A percentile compares a stretch with the other conserved stretches of the same genome.
These are phyloP conservation scores for Pyricularia sp. DNA, from an alignment of 2,329 filamentous ascomycete species.

Conservation along the genomic window DNA sequence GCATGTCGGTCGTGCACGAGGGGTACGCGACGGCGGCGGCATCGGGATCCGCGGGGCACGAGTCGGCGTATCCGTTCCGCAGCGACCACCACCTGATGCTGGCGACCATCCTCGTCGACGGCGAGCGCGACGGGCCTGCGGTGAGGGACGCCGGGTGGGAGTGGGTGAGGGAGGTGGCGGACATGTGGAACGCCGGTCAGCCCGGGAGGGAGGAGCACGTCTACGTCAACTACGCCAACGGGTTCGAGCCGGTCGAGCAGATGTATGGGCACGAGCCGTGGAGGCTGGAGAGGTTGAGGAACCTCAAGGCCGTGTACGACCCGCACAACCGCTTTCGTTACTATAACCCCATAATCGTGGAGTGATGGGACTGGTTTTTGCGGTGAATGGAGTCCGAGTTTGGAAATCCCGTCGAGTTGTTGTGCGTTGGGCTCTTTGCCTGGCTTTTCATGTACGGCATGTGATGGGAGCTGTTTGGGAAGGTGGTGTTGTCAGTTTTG, in stretches of 20 bases:
- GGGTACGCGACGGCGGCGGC: background rate
- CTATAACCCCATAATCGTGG: conserved; percentile 10
- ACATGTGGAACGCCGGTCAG: conserved; percentile 13
- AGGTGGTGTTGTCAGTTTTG: no score
- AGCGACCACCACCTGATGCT: background rate
- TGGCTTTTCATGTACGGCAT: no score
- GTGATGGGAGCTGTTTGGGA: no score
- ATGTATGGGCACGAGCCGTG: conserved; percentile 37
- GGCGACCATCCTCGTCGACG: background rate
- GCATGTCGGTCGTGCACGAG: background rate
- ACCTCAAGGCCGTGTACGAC: conserved; percentile 36
- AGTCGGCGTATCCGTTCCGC: background rate
- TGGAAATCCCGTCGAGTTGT: no score
- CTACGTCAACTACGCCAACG: conserved; percentile 40
- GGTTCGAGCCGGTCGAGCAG: conserved; percentile 25
- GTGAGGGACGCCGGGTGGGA: background rate
- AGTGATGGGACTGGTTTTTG: no score
- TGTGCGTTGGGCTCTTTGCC: no score
- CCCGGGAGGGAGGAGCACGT: conserved; percentile 15
- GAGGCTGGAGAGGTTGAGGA: conserved; percentile 29
- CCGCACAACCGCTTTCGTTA: conserved; percentile 29
- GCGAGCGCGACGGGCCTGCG: no score
- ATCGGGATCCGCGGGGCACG: no score
- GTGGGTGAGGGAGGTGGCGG: conserved; percentile 1
- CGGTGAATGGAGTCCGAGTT: no score